Evolutionary conservation across 345 rosid genomes (phyloP).

Genomic region (Eucalyptus erythrocorys): DNA sequence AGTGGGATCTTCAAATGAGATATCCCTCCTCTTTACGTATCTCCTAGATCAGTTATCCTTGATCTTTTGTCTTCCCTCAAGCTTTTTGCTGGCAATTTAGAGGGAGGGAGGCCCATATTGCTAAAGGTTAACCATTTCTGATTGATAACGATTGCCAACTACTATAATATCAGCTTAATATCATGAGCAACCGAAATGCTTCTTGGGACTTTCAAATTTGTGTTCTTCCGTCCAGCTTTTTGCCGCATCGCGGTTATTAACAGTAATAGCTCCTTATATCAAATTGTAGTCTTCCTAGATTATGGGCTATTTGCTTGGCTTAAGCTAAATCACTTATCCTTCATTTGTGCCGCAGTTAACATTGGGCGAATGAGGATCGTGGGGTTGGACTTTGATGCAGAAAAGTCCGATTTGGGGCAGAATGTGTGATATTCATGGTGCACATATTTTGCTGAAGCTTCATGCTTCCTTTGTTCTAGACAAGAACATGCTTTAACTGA

Average conservation of each 20-base stretch:
- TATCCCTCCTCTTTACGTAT: background rate
- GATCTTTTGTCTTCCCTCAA: background rate
- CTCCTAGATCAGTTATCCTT: background rate
- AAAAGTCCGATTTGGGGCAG: conserved; percentile 3
- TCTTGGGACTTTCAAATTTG: background rate
- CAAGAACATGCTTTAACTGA: background rate
- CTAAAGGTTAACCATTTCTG: background rate
- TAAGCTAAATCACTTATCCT: background rate
- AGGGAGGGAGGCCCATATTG: background rate
- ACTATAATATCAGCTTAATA: background rate
- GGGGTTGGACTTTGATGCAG: conserved; percentile 49
- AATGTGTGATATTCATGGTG: background rate
- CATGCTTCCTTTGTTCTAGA: background rate
- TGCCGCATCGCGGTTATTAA: background rate
- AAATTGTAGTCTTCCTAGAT: background rate
- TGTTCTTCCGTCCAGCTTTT: background rate
- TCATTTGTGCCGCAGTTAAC: conserved; percentile 40
- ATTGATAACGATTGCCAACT: background rate
- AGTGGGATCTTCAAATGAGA: background rate
- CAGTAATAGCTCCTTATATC: background rate
- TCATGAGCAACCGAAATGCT: background rate
- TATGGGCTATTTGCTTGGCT: background rate
- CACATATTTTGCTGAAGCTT: background rate
- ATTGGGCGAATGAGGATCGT: conserved; percentile 68
- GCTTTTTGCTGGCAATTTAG: background rate